Percentiles rank a stretch among this genome's conserved stretches.
These are phyloP conservation scores for Microbotryum silenes-acaulis DNA, from an alignment of 1,284 basidiomycete genomes.

Conservation along the genomic window DNA sequence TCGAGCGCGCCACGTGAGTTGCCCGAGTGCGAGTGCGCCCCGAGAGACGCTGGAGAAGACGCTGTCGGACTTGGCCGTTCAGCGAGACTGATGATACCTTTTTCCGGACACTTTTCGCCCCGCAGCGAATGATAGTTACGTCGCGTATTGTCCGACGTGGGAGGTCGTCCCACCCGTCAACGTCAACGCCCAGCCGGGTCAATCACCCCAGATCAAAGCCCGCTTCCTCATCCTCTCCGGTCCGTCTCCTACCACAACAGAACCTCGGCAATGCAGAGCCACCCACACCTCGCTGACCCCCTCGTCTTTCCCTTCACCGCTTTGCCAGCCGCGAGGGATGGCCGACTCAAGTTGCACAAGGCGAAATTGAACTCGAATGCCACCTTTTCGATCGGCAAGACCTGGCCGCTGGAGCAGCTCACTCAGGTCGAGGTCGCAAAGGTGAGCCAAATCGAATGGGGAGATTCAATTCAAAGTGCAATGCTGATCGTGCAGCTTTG, in stretches of 20 bases:
- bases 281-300: too few relatives aligned
- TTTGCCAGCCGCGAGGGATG: slow-evolving; percentile 8
- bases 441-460: slow-evolving; percentile 43
- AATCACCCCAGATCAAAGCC: slow-evolving; percentile 25
- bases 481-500: neutral
- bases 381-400: slow-evolving; percentile 94
- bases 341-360: slow-evolving; percentile 61
- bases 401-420: slow-evolving; percentile 81
- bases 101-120: too few relatives aligned
- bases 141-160: slow-evolving; percentile 81
- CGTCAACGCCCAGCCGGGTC: slow-evolving; percentile 31
- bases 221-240: slow-evolving; percentile 35
- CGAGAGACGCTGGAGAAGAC: too few relatives aligned
- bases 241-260: neutral
- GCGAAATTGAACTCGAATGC: slow-evolving; percentile 92
- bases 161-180: slow-evolving; percentile 51
- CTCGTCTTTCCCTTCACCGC: too few relatives aligned
- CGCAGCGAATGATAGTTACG: slow-evolving; percentile 61
- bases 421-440: slow-evolving; percentile 65
- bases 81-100: too few relatives aligned
- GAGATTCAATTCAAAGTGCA: too few relatives aligned
- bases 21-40: too few relatives aligned
- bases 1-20: too few relatives aligned
- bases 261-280: too few relatives aligned
- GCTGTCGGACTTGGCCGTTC: too few relatives aligned